A percentile compares a stretch with the other conserved stretches of the same genome.
Conservation (phyloP, 495 filamentous ascomycete species). For the Tuber microsphaerosporum region DNA sequence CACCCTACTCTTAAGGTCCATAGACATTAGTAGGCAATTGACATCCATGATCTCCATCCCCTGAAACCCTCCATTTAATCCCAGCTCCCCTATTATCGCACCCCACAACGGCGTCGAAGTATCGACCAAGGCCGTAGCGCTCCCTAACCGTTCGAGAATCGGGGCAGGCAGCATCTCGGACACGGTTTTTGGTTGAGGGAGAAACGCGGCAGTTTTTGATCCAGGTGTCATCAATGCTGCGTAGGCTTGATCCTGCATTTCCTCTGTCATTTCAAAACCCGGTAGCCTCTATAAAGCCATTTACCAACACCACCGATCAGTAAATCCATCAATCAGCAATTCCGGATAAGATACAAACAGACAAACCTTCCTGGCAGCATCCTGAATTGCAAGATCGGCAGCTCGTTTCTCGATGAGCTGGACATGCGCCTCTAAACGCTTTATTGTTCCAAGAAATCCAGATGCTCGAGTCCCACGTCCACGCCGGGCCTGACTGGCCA, state of each 20-base stretch:
- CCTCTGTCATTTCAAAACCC: slow-evolving; percentile 36
- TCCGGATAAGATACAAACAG: background rate
- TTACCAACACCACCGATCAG: slow-evolving; percentile 2
- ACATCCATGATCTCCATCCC: slow-evolving; percentile 29
- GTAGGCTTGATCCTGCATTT: slow-evolving; percentile 36
- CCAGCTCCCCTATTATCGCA: slow-evolving; percentile 20
- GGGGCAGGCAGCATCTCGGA: slow-evolving; percentile 20
- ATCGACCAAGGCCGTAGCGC: slow-evolving; percentile 13
- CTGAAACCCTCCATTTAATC: slow-evolving; percentile 28
- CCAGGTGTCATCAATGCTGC: slow-evolving; percentile 34
- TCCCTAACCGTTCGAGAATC: slow-evolving; percentile 23
- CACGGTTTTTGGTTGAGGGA: slow-evolving; percentile 27
- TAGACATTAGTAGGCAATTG: slow-evolving; percentile 28
- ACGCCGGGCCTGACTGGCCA: slow-evolving; percentile 20
- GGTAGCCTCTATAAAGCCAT: slow-evolving; percentile 26
- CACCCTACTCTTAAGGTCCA: slow-evolving; percentile 27
- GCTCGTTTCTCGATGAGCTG: slow-evolving; percentile 37
- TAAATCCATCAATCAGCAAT: background rate
- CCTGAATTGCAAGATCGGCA: slow-evolving; percentile 27
- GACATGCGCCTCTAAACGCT: slow-evolving; percentile 38
- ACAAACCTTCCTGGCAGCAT: slow-evolving; percentile 27
- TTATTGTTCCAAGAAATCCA: slow-evolving; percentile 23
- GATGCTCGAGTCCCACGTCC: slow-evolving; percentile 16
- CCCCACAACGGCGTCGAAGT: slow-evolving; percentile 19
- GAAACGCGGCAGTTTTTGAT: slow-evolving; percentile 18